These are phyloP conservation scores for Fragaria iinumae DNA, from an alignment of 306 rosid genomes.

Conservation along the genomic window DNA sequence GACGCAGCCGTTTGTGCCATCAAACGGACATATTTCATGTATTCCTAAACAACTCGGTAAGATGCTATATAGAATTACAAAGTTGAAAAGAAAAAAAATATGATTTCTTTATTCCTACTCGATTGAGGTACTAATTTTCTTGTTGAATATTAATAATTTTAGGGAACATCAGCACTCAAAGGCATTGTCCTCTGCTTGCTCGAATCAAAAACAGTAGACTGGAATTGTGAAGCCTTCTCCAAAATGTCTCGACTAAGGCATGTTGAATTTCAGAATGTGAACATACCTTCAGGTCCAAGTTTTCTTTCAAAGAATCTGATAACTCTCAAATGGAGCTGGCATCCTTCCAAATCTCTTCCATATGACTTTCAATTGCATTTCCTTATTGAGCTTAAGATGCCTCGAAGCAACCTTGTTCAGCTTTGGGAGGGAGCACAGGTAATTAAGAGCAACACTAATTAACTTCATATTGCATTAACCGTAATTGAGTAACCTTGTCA, in stretches of 20 bases:
- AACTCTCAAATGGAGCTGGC: slow-evolving; percentile 11
- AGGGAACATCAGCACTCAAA: slow-evolving; percentile 18
- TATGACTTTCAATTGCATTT: not conserved
- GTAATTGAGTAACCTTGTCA: no score
- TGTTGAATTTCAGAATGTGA: not conserved
- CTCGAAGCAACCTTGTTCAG: not conserved
- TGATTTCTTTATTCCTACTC: no score
- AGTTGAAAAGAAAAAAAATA: no score
- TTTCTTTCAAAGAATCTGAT: slow-evolving; percentile 16
- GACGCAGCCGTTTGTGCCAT: no score
- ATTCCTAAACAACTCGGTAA: no score
- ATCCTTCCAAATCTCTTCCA: slow-evolving; percentile 13
- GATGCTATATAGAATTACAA: no score
- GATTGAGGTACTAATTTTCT: no score
- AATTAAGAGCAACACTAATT: not conserved
- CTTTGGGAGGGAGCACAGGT: slow-evolving; percentile 20
- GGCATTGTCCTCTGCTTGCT: not conserved
- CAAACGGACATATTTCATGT: no score
- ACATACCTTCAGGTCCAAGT: not conserved
- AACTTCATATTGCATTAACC: no score
- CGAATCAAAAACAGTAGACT: not conserved
- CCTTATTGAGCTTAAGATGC: slow-evolving; percentile 11
- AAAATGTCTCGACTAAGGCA: slow-evolving; percentile 19
- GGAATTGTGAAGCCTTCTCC: slow-evolving; percentile 18
- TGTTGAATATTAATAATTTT: no score